phyloP scores from a whole-genome alignment of 768 basidiomycete genomes.

The Suillus brevipes region DNA sequence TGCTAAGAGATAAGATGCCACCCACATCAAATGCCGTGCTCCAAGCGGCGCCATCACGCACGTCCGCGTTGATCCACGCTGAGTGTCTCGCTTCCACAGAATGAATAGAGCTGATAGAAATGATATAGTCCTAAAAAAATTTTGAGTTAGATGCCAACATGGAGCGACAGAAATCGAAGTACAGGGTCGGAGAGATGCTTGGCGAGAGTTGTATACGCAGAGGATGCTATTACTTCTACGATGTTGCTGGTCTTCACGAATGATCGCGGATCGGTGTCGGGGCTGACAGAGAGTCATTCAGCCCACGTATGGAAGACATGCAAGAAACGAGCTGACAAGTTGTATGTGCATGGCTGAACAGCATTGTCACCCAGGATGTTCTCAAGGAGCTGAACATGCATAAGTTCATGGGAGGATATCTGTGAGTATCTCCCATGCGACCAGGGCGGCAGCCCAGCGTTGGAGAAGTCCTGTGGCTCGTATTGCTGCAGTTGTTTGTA shows the following conservation, averaged over 20 bases:
- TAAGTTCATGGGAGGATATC: constrained; percentile 53
- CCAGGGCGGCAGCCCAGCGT: constrained; percentile 49
- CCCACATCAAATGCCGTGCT: constrained; percentile 59
- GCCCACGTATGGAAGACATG: not conserved
- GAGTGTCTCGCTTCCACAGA: constrained; percentile 64
- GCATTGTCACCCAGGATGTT: constrained; percentile 44
- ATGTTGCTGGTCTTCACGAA: constrained; percentile 53
- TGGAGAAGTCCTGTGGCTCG: constrained; percentile 43
- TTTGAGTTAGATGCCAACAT: constrained; percentile 12
- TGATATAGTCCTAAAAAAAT: constrained; percentile 38
- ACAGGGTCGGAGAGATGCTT: constrained; percentile 46
- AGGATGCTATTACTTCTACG: constrained; percentile 55
- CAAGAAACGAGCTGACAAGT: constrained; percentile 43
- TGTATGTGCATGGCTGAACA: constrained; percentile 58
- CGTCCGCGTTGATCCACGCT: constrained; percentile 57
- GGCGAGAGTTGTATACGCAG: constrained; percentile 59
- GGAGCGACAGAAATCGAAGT: constrained; percentile 27
- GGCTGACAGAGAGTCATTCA: constrained; percentile 27
- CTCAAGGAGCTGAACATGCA: constrained; percentile 56
- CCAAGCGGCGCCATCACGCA: constrained; percentile 53
- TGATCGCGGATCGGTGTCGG: constrained; percentile 43
- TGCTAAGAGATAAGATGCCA: constrained; percentile 21
- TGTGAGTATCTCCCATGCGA: constrained; percentile 51
- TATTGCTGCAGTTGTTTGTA: constrained; percentile 48
- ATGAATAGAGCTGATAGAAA: constrained; percentile 56